Evolutionary conservation across 1,284 basidiomycete species (phyloP).

Genomic region (Fomitopsis pinicola): DNA sequence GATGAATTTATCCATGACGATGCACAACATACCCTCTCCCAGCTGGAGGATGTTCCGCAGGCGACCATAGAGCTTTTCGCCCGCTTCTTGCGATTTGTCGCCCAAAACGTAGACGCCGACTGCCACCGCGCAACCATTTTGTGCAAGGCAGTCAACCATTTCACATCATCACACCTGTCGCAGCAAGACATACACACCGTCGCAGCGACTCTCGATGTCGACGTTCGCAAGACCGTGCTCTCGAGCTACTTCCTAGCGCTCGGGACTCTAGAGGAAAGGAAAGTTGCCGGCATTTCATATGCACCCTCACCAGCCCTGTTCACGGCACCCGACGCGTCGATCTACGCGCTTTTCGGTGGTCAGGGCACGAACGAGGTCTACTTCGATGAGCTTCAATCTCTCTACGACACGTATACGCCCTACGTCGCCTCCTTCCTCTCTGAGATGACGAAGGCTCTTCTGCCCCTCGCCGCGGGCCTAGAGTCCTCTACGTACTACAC

Average conservation of each 20-base stretch:
- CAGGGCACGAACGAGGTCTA: slow-evolving; percentile 99
- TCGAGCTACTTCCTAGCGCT: slow-evolving; percentile 80
- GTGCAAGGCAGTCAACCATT: slow-evolving; percentile 69
- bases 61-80: slow-evolving; percentile 75
- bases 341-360: slow-evolving; percentile 97
- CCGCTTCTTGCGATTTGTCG: slow-evolving; percentile 75
- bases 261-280: slow-evolving; percentile 62
- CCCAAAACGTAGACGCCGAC: slow-evolving; percentile 55
- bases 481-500: slow-evolving; percentile 69
- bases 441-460: slow-evolving; percentile 63
- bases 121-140: slow-evolving; percentile 64
- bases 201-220: slow-evolving; percentile 70
- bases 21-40: slow-evolving; percentile 44
- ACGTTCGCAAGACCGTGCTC: slow-evolving; percentile 75
- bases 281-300: slow-evolving; percentile 56
- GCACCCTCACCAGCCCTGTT: slow-evolving; percentile 75
- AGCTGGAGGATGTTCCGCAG: slow-evolving; percentile 54
- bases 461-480: slow-evolving; percentile 67
- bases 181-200: slow-evolving; percentile 80
- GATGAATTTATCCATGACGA: slow-evolving; percentile 80
- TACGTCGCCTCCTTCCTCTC: slow-evolving; percentile 75
- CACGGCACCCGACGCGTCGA: slow-evolving; percentile 70
- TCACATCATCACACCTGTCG: slow-evolving; percentile 75
- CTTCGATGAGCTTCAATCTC: slow-evolving; percentile 90
- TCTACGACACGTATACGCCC: slow-evolving; percentile 89